phyloP scores from a whole-genome alignment of 768 basidiomycete genomes.

The Piloderma croceum region DNA sequence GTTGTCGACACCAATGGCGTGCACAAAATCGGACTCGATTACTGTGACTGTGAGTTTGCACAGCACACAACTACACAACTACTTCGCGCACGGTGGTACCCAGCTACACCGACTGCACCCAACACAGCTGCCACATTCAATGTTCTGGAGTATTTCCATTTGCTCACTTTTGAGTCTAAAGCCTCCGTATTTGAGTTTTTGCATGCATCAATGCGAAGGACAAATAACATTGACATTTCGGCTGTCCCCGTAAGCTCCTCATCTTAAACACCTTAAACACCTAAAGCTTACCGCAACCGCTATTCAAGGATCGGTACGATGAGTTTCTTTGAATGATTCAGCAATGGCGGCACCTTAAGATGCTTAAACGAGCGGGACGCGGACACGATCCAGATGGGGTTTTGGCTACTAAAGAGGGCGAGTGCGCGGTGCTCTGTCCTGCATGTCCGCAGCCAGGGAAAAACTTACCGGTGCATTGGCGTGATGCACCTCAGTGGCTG shows the following conservation, averaged over 20 bases:
- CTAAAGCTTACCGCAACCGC: not conserved
- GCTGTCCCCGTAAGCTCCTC: no score
- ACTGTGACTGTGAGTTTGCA: slow-evolving; percentile 8
- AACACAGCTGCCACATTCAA: slow-evolving; percentile 25
- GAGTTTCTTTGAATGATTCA: slow-evolving; percentile 11
- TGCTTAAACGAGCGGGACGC: slow-evolving; percentile 14
- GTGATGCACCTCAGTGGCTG: slow-evolving; percentile 5
- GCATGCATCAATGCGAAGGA: slow-evolving; percentile 15
- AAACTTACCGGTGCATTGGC: slow-evolving; percentile 16
- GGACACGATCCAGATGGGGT: slow-evolving; percentile 15
- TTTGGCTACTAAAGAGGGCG: slow-evolving; percentile 8
- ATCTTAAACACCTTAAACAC: not conserved
- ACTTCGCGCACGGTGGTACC: slow-evolving; percentile 6
- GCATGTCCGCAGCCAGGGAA: slow-evolving; percentile 23
- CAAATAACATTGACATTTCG: slow-evolving; percentile 27
- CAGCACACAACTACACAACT: slow-evolving; percentile 7
- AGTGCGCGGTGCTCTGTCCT: slow-evolving; percentile 15
- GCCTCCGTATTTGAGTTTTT: slow-evolving; percentile 29
- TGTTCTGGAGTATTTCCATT: slow-evolving; percentile 26
- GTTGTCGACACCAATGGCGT: slow-evolving; percentile 9
- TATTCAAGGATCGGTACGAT: slow-evolving; percentile 12
- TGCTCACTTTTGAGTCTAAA: slow-evolving; percentile 28
- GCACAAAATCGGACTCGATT: slow-evolving; percentile 10
- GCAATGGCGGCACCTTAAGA: slow-evolving; percentile 16
- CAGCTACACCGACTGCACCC: slow-evolving; percentile 16